Percentiles rank a stretch among this genome's conserved stretches.
Conservation (phyloP, 352 stramenopile species). For the Pythium aquatile region DNA sequence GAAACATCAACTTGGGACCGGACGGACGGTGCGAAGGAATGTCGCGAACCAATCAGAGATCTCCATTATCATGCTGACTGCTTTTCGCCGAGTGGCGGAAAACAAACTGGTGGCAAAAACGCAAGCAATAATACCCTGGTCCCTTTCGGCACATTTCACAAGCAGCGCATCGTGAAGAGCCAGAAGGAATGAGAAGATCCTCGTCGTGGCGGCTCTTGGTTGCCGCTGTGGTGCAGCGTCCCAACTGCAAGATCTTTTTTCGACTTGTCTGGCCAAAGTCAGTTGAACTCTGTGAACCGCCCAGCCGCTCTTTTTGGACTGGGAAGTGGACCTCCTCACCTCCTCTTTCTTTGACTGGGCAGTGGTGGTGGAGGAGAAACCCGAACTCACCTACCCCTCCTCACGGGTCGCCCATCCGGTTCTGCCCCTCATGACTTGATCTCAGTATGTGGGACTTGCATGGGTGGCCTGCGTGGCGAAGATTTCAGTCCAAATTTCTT, state of each 20-base stretch:
- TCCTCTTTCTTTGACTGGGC: background rate
- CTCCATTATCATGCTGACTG: constrained; percentile 7
- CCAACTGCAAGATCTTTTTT: constrained; percentile 21
- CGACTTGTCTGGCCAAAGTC: constrained; percentile 12
- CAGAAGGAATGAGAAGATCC: background rate
- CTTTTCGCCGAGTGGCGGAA: background rate
- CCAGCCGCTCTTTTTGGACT: background rate
- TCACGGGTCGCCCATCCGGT: constrained; percentile 16
- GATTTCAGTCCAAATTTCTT: constrained; percentile 60
- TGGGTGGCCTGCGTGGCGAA: constrained; percentile 18
- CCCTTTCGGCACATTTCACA: constrained; percentile 21
- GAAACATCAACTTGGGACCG: constrained; percentile 36
- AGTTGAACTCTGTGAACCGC: constrained; percentile 16
- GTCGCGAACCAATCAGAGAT: constrained; percentile 20
- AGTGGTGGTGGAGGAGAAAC: constrained; percentile 18
- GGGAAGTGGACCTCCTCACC: background rate
- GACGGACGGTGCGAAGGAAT: constrained; percentile 29
- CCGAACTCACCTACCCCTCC: constrained; percentile 25
- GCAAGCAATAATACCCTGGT: background rate
- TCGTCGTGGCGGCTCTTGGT: background rate
- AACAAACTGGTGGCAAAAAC: background rate
- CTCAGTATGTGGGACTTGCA: constrained; percentile 20
- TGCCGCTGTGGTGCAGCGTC: background rate
- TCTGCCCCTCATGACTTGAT: constrained; percentile 17
- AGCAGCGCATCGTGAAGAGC: background rate